These are phyloP conservation scores for Talinum fruticosum DNA, from an alignment of 148 eudicot species.

Conservation along the genomic window DNA sequence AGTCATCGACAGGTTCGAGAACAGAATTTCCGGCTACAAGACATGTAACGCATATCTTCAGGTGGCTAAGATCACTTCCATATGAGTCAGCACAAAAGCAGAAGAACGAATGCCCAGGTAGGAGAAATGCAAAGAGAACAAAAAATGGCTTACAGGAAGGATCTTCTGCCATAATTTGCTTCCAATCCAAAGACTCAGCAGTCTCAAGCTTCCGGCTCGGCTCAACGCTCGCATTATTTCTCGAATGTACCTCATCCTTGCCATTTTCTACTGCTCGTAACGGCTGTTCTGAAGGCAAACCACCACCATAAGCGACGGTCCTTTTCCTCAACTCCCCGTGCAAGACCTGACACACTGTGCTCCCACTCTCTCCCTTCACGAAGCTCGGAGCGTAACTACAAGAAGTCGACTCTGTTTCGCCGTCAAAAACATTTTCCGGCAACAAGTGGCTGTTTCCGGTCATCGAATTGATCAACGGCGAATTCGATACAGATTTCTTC, in stretches of 20 bases:
- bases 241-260: constrained; percentile 31
- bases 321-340: constrained; percentile 55
- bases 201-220: constrained; percentile 50
- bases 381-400: constrained; percentile 23
- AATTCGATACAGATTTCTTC: constrained; percentile 23
- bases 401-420: constrained; percentile 13
- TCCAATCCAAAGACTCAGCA: constrained; percentile 75
- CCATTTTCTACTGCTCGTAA: constrained; percentile 12
- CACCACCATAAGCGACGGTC: constrained; percentile 29
- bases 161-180: constrained; percentile 55
- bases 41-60: too few relatives aligned
- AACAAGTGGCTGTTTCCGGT: constrained; percentile 23
- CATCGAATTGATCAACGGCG: constrained; percentile 24
- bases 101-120: too few relatives aligned
- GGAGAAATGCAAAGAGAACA: background rate
- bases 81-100: too few relatives aligned
- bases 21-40: too few relatives aligned
- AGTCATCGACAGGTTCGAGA: too few relatives aligned
- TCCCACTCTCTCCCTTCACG: too few relatives aligned
- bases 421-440: too few relatives aligned
- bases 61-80: too few relatives aligned
- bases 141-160: constrained; percentile 47
- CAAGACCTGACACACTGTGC: constrained; percentile 32
- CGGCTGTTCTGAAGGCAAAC: constrained; percentile 12
- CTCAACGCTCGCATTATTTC: constrained; percentile 27